Evolutionary conservation across 257 asterid genomes (phyloP), one percentile per base, ranked within the genome.

Genomic region (Petunia secreta): DNA sequence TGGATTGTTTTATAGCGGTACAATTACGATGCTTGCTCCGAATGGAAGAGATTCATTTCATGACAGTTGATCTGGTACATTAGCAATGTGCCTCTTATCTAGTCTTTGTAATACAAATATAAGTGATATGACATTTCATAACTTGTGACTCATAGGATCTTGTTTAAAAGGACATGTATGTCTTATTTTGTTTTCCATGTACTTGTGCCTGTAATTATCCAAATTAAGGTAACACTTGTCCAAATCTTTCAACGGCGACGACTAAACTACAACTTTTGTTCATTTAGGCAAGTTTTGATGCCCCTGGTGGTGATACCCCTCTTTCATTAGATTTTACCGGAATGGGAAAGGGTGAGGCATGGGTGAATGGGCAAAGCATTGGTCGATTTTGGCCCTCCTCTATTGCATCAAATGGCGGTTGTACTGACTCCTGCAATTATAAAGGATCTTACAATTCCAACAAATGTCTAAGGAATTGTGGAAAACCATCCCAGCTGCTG

Each of bases 341-440:
- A 13, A 75, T 90, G 90, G 98, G 97, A 34, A 94, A 94, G 84
- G 98, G 98, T 1, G 90, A 89, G 71, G 98, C 98, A 63, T 94
- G 98, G 98, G 91, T 94, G 75, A 94, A 94, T 11, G 98, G 98
- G 44, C 90, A 93, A 81, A 86, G 98, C 92, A 90, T 94, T 5
- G 98, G 98, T 40, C 98, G 98, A 36, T 94, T 90, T 71, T 94
- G 98, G 98, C 98, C 97, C 4, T 66, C 92, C 50, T 74, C 86
- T 58, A 75, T 25, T 5, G 95, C 98, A 15, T 43, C 91, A 10
- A 78, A 75, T 15, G 83, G 50, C 44, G 95, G 95, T 62, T 94
- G 98, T 84, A 68, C 88, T 1, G 78, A 62, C 73, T 68, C 93
- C 38, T 94, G 98, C 89, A 83, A 91, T 79, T 94, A 93, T 82